A percentile compares a stretch with the other conserved stretches of the same genome.
Evolutionary conservation across 306 rosid species (phyloP).

Genomic region (Mimosa pudica): DNA sequence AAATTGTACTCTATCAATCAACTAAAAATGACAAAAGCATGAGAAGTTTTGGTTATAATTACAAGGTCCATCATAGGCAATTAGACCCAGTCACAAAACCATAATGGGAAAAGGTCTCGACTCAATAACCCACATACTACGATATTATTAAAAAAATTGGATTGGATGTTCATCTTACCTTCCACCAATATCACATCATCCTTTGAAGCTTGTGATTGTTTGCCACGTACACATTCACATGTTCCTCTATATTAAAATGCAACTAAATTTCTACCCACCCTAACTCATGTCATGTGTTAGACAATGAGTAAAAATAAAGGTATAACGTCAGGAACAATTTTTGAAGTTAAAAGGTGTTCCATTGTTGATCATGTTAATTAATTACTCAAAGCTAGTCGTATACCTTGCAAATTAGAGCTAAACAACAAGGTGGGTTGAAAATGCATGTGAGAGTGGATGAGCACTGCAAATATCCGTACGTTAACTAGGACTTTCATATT

Average conservation of each 20-base stretch:
- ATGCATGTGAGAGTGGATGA: too few species aligned
- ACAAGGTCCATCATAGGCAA: not conserved
- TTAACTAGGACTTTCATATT: too few species aligned
- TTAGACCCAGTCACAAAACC: not conserved
- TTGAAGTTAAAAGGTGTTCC: not conserved
- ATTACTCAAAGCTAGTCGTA: too few species aligned
- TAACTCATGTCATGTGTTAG: not conserved
- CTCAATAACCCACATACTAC: not conserved
- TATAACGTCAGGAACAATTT: not conserved
- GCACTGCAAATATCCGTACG: too few species aligned
- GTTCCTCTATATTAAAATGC: not conserved
- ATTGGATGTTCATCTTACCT: not conserved
- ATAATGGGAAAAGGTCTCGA: not conserved
- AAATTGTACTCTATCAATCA: too few species aligned
- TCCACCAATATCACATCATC: not conserved
- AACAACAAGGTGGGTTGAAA: too few species aligned
- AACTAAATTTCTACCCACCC: not conserved
- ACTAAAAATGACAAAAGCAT: too few species aligned
- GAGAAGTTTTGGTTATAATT: not conserved
- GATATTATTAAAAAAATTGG: not conserved
- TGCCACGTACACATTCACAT: not conserved
- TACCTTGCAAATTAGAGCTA: too few species aligned
- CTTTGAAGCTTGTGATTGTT: not conserved
- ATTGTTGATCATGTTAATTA: too few species aligned
- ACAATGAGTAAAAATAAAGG: not conserved